Evolutionary conservation across 192 early-diverging fungal species (phyloP), one percentile per base, ranked within the genome.

Genomic region (Diversispora epigaea): DNA sequence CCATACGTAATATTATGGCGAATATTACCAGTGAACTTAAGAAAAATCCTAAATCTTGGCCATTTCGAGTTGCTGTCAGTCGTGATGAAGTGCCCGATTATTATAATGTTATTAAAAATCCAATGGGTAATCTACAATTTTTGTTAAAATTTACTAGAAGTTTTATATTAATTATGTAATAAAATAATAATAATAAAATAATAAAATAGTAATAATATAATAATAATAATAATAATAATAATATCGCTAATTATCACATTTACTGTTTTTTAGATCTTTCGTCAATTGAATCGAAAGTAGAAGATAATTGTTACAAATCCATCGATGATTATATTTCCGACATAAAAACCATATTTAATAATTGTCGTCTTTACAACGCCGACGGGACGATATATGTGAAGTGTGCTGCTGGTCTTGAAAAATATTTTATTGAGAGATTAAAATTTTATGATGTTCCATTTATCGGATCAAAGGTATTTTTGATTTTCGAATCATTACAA

Each of bases 41-140:
- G 73, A 89, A 88, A 7, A 92, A 97, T 81, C 80, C 88, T 1
- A 85, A 89, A 21, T 87, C 95, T 9, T 99, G 98, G 98, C 96
- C 98, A 11, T 99, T 99, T 80, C 87, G 88, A 74, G 88, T 92
- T 50, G 94, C 96, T 14, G 98, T 99, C 8, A 91, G 93, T 52
- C 81, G 84, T 3, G 86, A 92, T 21, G 93, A 94, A 45, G 97
- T 99, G 1, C 88, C 93, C 3, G 96, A 98, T 80, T 99, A 99
- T 79, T 96, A 98, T 73, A 85, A 90, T 5, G 92, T 98, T 55
- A 96, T 99, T 79, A 97, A 91, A 61, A 90, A 97, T 62, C 98
- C 98, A 9, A 99, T 99, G 97, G 94, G 62, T 64, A 64, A 8
- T 17, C 39, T 0, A 17, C 12, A 0, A 54, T 4, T 54, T 54